Conservation (phyloP, 169 alveolate genomes). For the Plasmodium chabaudi region DNA sequence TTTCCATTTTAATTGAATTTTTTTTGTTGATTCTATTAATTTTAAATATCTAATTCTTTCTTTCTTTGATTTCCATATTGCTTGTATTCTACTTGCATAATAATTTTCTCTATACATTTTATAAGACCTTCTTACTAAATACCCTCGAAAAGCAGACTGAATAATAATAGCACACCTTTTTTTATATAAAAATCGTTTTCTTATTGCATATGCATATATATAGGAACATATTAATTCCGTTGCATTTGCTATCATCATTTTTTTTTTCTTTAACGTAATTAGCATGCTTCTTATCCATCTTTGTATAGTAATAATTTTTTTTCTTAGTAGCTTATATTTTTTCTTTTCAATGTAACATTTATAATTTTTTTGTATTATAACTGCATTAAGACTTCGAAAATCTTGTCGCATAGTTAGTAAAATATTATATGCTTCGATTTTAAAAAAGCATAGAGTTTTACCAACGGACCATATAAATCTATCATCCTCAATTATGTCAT, state of each 20-base stretch:
- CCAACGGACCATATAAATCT: slow-evolving; percentile 65
- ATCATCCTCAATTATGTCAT: neutral
- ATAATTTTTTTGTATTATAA: slow-evolving; percentile 77
- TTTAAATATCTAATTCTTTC: slow-evolving; percentile 75
- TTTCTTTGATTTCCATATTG: slow-evolving; percentile 80
- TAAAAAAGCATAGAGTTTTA: slow-evolving; percentile 48
- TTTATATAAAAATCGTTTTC: slow-evolving; percentile 24
- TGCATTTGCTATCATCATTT: slow-evolving; percentile 6
- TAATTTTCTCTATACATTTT: slow-evolving; percentile 64
- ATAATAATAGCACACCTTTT: slow-evolving; percentile 32
- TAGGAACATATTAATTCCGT: slow-evolving; percentile 16
- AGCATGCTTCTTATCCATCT: slow-evolving; percentile 79
- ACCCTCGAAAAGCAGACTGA: slow-evolving; percentile 40
- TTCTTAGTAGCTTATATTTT: slow-evolving; percentile 51
- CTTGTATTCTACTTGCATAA: slow-evolving; percentile 86
- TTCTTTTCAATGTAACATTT: slow-evolving; percentile 74
- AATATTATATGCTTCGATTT: slow-evolving; percentile 80
- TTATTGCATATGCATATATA: slow-evolving; percentile 22
- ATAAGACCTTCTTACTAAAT: slow-evolving; percentile 12
- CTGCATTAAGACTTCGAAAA: slow-evolving; percentile 76
- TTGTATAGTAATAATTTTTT: slow-evolving; percentile 77
- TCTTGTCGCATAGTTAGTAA: slow-evolving; percentile 79
- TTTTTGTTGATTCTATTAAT: slow-evolving; percentile 77
- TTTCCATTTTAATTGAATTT: slow-evolving; percentile 86
- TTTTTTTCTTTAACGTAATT: slow-evolving; percentile 40